Evolutionary conservation across 495 filamentous ascomycete genomes (phyloP).

Genomic region (Saxispiralis lemnorum): DNA sequence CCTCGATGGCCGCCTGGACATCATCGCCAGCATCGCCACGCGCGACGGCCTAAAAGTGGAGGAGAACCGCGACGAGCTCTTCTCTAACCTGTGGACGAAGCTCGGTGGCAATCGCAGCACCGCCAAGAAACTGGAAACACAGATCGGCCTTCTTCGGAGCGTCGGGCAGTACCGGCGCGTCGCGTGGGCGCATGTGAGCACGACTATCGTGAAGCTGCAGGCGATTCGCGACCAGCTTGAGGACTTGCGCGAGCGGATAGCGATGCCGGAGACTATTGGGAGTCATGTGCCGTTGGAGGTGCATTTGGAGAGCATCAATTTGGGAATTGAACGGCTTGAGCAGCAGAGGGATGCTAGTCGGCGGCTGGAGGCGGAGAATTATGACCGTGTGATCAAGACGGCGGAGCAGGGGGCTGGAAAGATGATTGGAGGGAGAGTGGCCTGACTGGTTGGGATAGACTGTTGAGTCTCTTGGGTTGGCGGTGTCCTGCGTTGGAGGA

Average conservation of each 20-base stretch:
- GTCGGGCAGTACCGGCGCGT: slow-evolving; percentile 40
- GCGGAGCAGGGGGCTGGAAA: not conserved
- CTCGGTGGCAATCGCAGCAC: slow-evolving; percentile 43
- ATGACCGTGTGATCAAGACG: too few relatives aligned
- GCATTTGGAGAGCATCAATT: slow-evolving; percentile 51
- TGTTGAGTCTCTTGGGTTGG: too few relatives aligned
- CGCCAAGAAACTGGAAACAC: slow-evolving; percentile 36
- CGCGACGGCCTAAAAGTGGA: slow-evolving; percentile 34
- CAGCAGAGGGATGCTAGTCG: slow-evolving; percentile 35
- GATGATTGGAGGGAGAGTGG: slow-evolving; percentile 3
- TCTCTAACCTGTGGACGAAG: slow-evolving; percentile 49
- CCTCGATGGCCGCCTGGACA: slow-evolving; percentile 43
- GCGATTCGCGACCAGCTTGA: slow-evolving; percentile 49
- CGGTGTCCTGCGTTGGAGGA: too few relatives aligned
- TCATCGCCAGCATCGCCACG: slow-evolving; percentile 45
- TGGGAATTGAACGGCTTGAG: slow-evolving; percentile 48
- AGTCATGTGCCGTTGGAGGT: slow-evolving; percentile 40
- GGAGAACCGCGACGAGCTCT: slow-evolving; percentile 38
- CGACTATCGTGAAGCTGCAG: slow-evolving; percentile 44
- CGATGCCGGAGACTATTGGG: slow-evolving; percentile 37
- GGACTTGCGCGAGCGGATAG: slow-evolving; percentile 48
- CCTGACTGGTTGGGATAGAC: too few relatives aligned
- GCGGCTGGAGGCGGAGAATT: slow-evolving; percentile 39
- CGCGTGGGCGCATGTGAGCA: slow-evolving; percentile 41
- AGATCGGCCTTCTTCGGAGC: slow-evolving; percentile 39